phyloP scores from a whole-genome alignment of 352 stramenopile genomes.

The Phytopythium chamaehyphon region DNA sequence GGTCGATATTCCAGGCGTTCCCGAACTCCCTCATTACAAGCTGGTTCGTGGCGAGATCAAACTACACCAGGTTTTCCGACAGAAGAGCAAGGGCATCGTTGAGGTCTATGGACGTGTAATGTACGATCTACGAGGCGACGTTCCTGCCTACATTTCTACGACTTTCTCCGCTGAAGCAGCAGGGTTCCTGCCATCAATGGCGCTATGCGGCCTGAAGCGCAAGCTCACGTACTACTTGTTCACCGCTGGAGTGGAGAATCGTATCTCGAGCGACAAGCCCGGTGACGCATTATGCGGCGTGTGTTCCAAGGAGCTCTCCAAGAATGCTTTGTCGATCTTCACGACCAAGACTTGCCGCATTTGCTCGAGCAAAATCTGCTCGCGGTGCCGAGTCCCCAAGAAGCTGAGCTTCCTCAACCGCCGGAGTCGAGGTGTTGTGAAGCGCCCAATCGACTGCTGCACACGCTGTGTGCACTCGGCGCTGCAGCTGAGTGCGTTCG shows the following conservation, averaged over 20 bases:
- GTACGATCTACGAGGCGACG: slow-evolving; percentile 24
- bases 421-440: slow-evolving; percentile 23
- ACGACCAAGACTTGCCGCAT: slow-evolving; percentile 37
- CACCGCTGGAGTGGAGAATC: slow-evolving; percentile 11
- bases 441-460: slow-evolving; percentile 31
- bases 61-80: slow-evolving; percentile 38
- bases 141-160: slow-evolving; percentile 17
- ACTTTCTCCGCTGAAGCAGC: slow-evolving; percentile 29
- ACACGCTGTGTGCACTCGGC: slow-evolving; percentile 29
- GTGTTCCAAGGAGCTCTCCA: slow-evolving; percentile 33
- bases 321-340: slow-evolving; percentile 23
- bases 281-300: slow-evolving; percentile 26
- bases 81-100: slow-evolving; percentile 32
- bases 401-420: slow-evolving; percentile 30
- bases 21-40: slow-evolving; percentile 25
- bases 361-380: slow-evolving; percentile 22
- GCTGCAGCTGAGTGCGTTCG: slow-evolving; percentile 20
- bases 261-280: slow-evolving; percentile 5
- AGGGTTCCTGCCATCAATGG: slow-evolving; percentile 15
- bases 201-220: slow-evolving; percentile 29
- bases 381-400: slow-evolving; percentile 29
- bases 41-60: slow-evolving; percentile 35
- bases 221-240: slow-evolving; percentile 41
- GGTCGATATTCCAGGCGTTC: slow-evolving; percentile 26
- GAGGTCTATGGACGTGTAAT: slow-evolving; percentile 32